Evolutionary conservation across 129 eudicot genomes (phyloP).

Genomic region (Cynara cardunculus): DNA sequence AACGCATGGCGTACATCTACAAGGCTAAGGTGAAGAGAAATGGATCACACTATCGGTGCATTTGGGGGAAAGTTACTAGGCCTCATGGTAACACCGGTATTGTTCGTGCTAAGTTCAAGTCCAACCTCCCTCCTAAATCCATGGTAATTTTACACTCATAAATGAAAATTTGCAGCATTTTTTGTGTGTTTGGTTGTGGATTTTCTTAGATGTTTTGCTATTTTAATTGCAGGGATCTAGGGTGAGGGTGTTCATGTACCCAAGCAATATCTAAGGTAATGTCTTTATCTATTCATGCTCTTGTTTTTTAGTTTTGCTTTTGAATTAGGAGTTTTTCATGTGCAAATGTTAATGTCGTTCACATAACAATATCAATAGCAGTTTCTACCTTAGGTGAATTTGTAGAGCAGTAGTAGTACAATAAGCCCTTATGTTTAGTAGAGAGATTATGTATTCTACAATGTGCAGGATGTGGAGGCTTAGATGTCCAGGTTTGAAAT

Average conservation of each 20-base stretch:
- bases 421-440: neutral
- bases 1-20: conserved; percentile 44
- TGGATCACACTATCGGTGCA: conserved; percentile 41
- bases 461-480: neutral
- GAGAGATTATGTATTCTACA: neutral
- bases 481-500: neutral
- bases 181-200: neutral
- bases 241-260: conserved; percentile 81
- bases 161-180: neutral
- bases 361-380: neutral
- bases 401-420: neutral
- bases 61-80: conserved; percentile 44
- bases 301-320: neutral
- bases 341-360: neutral
- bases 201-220: neutral
- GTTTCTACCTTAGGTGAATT: neutral
- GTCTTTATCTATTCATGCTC: neutral
- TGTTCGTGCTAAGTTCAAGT: conserved; percentile 45
- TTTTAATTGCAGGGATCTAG: conserved; percentile 53
- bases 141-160: conserved; percentile 15
- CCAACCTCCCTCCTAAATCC: conserved; percentile 44
- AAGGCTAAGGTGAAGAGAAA: conserved; percentile 43
- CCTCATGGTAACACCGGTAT: conserved; percentile 46
- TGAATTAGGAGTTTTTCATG: neutral
- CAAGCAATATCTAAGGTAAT: conserved; percentile 78